Evolutionary conservation across 1,284 basidiomycete genomes (phyloP).

Genomic region (Microbotryum scabiosae): DNA sequence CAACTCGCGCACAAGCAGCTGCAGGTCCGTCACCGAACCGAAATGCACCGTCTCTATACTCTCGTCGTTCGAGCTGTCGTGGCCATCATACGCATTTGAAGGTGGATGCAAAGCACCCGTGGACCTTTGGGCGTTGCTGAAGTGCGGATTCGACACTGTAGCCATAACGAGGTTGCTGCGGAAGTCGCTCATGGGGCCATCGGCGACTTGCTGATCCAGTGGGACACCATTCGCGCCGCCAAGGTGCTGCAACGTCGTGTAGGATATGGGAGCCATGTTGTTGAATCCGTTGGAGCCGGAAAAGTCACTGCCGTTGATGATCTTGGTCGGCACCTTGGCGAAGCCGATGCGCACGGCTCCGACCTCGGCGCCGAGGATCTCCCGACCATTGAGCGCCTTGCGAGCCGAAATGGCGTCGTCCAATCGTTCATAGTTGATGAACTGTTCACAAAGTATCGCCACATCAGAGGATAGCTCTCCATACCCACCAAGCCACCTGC

Average conservation of each 20-base stretch:
- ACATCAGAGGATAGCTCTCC: background rate
- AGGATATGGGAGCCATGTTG: slow-evolving; percentile 7
- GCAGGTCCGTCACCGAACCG: slow-evolving; percentile 54
- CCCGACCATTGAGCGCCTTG: slow-evolving; percentile 87
- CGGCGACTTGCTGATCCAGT: slow-evolving; percentile 74
- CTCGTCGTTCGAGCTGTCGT: too few relatives aligned
- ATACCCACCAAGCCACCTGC: background rate
- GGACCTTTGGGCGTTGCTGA: slow-evolving; percentile 37
- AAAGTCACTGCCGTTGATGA: slow-evolving; percentile 3
- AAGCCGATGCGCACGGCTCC: slow-evolving; percentile 94
- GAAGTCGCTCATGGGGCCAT: slow-evolving; percentile 86
- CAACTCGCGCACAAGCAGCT: slow-evolving; percentile 90
- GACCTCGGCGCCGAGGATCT: slow-evolving; percentile 88
- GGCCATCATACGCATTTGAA: slow-evolving; percentile 32
- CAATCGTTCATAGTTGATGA: slow-evolving; percentile 92
- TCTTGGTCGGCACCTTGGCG: slow-evolving; percentile 48
- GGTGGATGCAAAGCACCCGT: slow-evolving; percentile 38
- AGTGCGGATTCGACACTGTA: slow-evolving; percentile 53
- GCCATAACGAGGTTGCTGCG: slow-evolving; percentile 81
- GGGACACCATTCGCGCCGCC: slow-evolving; percentile 80
- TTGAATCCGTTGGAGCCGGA: slow-evolving; percentile 1
- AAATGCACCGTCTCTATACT: too few relatives aligned
- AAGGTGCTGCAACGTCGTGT: slow-evolving; percentile 70
- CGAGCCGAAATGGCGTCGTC: slow-evolving; percentile 92
- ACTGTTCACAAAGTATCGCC: background rate